These are phyloP conservation scores for Phytophthora citrophthora DNA, from an alignment of 352 stramenopile species.

Conservation along the genomic window DNA sequence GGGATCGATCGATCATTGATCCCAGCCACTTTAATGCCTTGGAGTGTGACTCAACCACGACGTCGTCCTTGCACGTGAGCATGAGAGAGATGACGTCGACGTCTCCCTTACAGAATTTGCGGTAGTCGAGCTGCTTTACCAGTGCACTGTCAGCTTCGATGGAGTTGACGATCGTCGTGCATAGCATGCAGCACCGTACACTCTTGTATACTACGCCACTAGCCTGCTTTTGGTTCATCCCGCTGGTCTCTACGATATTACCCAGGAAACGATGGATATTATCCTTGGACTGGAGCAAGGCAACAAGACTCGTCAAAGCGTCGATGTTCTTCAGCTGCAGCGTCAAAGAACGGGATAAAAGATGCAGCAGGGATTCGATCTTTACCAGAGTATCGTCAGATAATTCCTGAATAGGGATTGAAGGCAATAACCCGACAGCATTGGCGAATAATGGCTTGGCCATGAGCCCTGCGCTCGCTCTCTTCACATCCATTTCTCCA, in stretches of 20 bases:
- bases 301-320: background rate
- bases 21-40: slow-evolving; percentile 84
- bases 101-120: slow-evolving; percentile 51
- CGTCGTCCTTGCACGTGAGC: slow-evolving; percentile 40
- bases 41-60: slow-evolving; percentile 42
- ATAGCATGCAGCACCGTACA: slow-evolving; percentile 71
- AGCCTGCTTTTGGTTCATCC: slow-evolving; percentile 15
- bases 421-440: slow-evolving; percentile 28
- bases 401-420: slow-evolving; percentile 21
- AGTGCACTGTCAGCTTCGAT: slow-evolving; percentile 17
- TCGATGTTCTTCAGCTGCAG: slow-evolving; percentile 29
- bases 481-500: slow-evolving; percentile 33
- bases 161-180: slow-evolving; percentile 60
- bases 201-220: slow-evolving; percentile 59
- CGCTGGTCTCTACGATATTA: slow-evolving; percentile 21
- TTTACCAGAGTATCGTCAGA: slow-evolving; percentile 14
- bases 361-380: slow-evolving; percentile 31
- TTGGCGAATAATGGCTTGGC: slow-evolving; percentile 28
- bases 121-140: slow-evolving; percentile 41
- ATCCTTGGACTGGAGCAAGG: slow-evolving; percentile 25
- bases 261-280: slow-evolving; percentile 37
- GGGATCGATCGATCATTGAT: slow-evolving; percentile 71
- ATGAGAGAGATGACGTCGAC: slow-evolving; percentile 50
- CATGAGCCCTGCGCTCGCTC: slow-evolving; percentile 24
- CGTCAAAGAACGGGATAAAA: slow-evolving; percentile 35